Percentiles rank a stretch among this genome's conserved stretches.
These are phyloP conservation scores for Pleurotus citrinopileatus DNA, from an alignment of 768 basidiomycete species.

Conservation along the genomic window DNA sequence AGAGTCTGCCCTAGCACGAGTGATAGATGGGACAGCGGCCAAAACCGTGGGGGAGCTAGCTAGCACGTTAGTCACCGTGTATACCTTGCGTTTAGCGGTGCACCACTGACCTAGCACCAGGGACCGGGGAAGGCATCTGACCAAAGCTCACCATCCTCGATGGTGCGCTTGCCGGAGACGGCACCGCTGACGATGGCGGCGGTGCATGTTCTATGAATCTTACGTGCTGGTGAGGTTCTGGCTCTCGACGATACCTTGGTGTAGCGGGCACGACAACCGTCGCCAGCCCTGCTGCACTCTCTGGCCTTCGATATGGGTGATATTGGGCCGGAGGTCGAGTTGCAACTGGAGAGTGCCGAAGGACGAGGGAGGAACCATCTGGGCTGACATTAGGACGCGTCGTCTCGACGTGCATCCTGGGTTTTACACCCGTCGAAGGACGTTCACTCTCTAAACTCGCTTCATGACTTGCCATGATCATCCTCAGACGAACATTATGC, in stretches of 20 bases:
- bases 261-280: conserved; percentile 3
- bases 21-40: conserved; percentile 7
- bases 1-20: conserved; percentile 18
- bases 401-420: conserved; percentile 20
- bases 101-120: conserved; percentile 13
- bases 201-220: conserved; percentile 24
- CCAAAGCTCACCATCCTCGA: conserved; percentile 23
- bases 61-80: background rate
- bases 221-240: conserved; percentile 18
- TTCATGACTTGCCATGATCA: conserved; percentile 24
- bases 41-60: conserved; percentile 5
- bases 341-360: conserved; percentile 16
- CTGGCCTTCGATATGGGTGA: conserved; percentile 27
- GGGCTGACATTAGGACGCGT: conserved; percentile 18
- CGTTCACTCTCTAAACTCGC: conserved; percentile 21
- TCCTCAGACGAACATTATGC: conserved; percentile 2
- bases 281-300: conserved; percentile 16
- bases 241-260: conserved; percentile 9
- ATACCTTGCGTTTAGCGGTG: too few relatives aligned
- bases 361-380: conserved; percentile 17
- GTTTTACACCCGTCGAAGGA: conserved; percentile 21
- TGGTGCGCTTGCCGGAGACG: conserved; percentile 21
- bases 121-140: conserved; percentile 15
- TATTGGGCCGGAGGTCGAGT: conserved; percentile 19
- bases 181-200: conserved; percentile 20